Percentiles rank a stretch among this genome's conserved stretches.
phyloP scores from a whole-genome alignment of 148 eudicot species.

The Vaccinium darrowii region DNA sequence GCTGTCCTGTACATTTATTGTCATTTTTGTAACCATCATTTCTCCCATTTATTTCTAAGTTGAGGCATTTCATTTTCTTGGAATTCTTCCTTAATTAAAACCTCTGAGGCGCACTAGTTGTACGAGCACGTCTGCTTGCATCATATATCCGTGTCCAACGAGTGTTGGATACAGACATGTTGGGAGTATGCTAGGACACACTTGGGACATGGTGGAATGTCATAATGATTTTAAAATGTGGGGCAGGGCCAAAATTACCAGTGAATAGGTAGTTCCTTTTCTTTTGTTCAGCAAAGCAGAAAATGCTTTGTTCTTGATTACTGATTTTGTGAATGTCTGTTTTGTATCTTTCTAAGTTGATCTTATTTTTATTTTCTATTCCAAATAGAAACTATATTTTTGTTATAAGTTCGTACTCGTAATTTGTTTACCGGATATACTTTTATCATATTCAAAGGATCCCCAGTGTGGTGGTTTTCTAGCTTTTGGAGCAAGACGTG shows the following conservation, averaged over 20 bases:
- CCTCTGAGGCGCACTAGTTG: not conserved
- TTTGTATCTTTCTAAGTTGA: not conserved
- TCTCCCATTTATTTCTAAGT: not conserved
- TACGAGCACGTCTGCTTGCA: not conserved
- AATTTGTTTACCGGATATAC: too few species aligned
- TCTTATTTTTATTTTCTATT: too few species aligned
- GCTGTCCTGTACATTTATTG: not conserved
- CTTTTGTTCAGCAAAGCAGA: too few species aligned
- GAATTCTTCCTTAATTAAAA: not conserved
- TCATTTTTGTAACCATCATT: not conserved
- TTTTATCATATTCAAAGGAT: not conserved
- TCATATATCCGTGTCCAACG: too few species aligned
- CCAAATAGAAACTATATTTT: not conserved
- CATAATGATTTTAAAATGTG: too few species aligned
- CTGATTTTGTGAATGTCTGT: not conserved
- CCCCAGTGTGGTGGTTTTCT: not conserved
- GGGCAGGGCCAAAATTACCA: too few species aligned
- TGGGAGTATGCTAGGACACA: too few species aligned
- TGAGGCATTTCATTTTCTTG: not conserved
- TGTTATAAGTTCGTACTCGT: too few species aligned
- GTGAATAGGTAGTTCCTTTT: too few species aligned
- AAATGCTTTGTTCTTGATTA: not conserved
- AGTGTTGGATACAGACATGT: too few species aligned
- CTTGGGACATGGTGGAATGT: too few species aligned
- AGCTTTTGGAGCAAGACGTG: not conserved